These are phyloP conservation scores for Phellopilus nigrolimitatus DNA, from an alignment of 1,284 basidiomycete genomes.

Conservation along the genomic window DNA sequence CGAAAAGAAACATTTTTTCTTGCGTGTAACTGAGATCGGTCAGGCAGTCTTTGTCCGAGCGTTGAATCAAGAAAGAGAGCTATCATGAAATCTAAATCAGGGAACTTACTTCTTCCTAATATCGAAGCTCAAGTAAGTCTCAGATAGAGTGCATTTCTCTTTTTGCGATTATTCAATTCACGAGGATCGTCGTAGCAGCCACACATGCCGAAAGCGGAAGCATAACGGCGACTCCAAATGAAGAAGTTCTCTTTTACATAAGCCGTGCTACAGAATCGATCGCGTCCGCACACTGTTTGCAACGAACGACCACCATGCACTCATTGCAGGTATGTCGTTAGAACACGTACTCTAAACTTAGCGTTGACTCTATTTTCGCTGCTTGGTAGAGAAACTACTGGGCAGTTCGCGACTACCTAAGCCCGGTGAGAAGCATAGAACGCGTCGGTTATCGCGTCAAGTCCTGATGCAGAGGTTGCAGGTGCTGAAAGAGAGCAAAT, in stretches of 20 bases:
- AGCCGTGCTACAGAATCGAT: conserved; percentile 11
- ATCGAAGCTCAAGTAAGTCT: conserved; percentile 1
- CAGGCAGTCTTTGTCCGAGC: too few species aligned
- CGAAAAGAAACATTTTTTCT: too few species aligned
- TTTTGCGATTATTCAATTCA: too few species aligned
- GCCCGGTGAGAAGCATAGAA: conserved; percentile 62
- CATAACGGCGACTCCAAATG: not conserved
- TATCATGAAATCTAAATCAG: too few species aligned
- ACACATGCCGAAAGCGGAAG: not conserved
- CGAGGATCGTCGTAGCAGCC: too few species aligned
- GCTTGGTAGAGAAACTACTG: conserved; percentile 69
- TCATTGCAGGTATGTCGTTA: conserved; percentile 11
- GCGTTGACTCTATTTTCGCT: conserved; percentile 14
- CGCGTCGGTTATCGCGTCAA: conserved; percentile 28
- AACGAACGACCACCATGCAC: conserved; percentile 19
- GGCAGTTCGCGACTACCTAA: conserved; percentile 94
- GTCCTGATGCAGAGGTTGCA: conserved; percentile 31
- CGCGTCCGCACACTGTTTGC: conserved; percentile 4
- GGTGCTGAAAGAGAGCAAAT: conserved; percentile 97
- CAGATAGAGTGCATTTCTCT: too few species aligned
- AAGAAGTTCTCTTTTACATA: not conserved
- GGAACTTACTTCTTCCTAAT: too few species aligned
- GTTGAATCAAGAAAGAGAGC: too few species aligned
- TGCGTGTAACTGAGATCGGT: too few species aligned
- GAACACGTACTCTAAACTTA: not conserved